Evolutionary conservation across 164 flowering plant species (phyloP).

Genomic region (Protea cynaroides): DNA sequence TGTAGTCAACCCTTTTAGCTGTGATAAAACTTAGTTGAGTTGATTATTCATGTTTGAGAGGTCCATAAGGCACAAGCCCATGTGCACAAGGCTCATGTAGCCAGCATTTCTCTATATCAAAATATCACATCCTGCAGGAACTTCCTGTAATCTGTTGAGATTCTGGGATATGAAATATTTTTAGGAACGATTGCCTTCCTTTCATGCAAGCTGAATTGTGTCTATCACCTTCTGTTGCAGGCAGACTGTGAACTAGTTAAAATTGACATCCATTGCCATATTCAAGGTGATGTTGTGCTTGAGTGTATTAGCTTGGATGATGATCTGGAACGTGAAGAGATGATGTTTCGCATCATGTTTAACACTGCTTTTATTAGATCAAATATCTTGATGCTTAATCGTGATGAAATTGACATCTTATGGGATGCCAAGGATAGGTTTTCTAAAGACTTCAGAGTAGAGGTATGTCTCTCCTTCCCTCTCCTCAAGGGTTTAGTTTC

Average conservation of each 20-base stretch:
- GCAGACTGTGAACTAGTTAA: slow-evolving; percentile 79
- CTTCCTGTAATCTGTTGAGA: neutral
- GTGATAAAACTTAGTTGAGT: too few species aligned
- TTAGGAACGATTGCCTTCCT: neutral
- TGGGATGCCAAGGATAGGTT: slow-evolving; percentile 79
- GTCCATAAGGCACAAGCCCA: too few species aligned
- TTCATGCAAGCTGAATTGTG: neutral
- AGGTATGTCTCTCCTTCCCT: slow-evolving; percentile 43
- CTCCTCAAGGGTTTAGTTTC: neutral
- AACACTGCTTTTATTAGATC: slow-evolving; percentile 92
- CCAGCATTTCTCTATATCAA: neutral
- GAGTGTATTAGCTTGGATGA: slow-evolving; percentile 75
- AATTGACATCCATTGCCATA: slow-evolving; percentile 77
- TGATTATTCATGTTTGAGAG: too few species aligned
- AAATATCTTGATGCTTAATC: slow-evolving; percentile 78
- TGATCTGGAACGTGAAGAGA: slow-evolving; percentile 61
- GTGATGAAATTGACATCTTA: slow-evolving; percentile 75
- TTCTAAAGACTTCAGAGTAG: slow-evolving; percentile 81
- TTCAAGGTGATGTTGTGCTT: slow-evolving; percentile 92
- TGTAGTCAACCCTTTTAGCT: too few species aligned
- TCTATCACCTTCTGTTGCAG: slow-evolving; percentile 40
- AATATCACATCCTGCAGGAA: neutral
- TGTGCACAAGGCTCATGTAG: too few species aligned
- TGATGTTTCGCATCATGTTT: slow-evolving; percentile 87
- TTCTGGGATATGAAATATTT: neutral